These are phyloP conservation scores for Ophiobolus disseminans DNA, from an alignment of 2,329 filamentous ascomycete species.

Conservation along the genomic window DNA sequence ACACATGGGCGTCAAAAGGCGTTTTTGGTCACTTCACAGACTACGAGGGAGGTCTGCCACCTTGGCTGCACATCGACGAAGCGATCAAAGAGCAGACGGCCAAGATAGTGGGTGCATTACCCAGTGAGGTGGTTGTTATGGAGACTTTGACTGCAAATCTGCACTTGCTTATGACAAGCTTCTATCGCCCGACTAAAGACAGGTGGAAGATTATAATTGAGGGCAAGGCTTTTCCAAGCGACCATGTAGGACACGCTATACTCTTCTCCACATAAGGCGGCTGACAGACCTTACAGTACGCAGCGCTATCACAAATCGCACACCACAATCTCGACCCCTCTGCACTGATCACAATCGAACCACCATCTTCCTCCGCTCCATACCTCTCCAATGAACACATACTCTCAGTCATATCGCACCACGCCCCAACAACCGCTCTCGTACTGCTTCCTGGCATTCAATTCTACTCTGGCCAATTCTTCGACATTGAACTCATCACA, in stretches of 20 bases:
- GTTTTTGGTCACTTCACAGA: constrained; percentile 83
- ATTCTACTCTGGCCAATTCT: constrained; percentile 89
- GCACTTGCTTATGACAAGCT: constrained; percentile 82
- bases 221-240: constrained; percentile 87
- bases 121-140: constrained; percentile 84
- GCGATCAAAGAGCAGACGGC: constrained; percentile 73
- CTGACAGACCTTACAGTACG: constrained; percentile 65
- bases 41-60: constrained; percentile 70
- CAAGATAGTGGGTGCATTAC: constrained; percentile 74
- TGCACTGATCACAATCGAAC: constrained; percentile 76
- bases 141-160: constrained; percentile 83
- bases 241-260: constrained; percentile 63
- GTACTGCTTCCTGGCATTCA: constrained; percentile 86
- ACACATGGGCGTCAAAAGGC: constrained; percentile 83
- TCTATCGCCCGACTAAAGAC: constrained; percentile 73
- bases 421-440: constrained; percentile 75
- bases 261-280: background rate
- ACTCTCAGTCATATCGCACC: constrained; percentile 73
- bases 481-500: constrained; percentile 84
- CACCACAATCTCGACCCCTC: constrained; percentile 71
- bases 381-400: constrained; percentile 75
- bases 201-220: constrained; percentile 85
- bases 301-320: constrained; percentile 79
- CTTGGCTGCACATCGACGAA: constrained; percentile 82
- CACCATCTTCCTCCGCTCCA: constrained; percentile 59